These are phyloP conservation scores for Scheffersomyces stambukii DNA, from an alignment of 1,139 yeast genomes.

Conservation along the genomic window DNA sequence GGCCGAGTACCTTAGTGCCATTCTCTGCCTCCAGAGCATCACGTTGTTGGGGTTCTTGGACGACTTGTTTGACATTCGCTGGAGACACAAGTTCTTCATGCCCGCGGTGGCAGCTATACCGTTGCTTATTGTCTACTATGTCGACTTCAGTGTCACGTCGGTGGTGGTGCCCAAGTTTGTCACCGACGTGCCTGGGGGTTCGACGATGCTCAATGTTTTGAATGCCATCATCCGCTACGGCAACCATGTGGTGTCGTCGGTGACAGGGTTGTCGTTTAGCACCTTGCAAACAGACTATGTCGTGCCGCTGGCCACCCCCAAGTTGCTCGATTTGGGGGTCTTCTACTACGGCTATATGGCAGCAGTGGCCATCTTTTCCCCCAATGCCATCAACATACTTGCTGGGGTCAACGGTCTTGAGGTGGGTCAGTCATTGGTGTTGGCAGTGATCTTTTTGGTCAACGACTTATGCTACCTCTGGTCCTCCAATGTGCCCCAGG, in stretches of 20 bases:
- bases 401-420: slow-evolving; percentile 97
- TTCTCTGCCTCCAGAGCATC: slow-evolving; percentile 80
- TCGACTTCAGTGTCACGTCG: slow-evolving; percentile 89
- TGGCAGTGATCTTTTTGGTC: slow-evolving; percentile 63
- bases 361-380: slow-evolving; percentile 85
- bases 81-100: slow-evolving; percentile 94
- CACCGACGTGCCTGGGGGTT: slow-evolving; percentile 29
- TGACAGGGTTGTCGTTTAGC: slow-evolving; percentile 37
- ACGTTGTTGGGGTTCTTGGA: slow-evolving; percentile 86
- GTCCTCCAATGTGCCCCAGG: slow-evolving; percentile 34
- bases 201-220: slow-evolving; percentile 14
- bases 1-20: slow-evolving; percentile 81
- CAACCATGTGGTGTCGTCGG: slow-evolving; percentile 29
- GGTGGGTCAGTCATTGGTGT: slow-evolving; percentile 87
- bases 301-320: slow-evolving; percentile 26
- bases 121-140: slow-evolving; percentile 81
- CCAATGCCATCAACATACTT: slow-evolving; percentile 91
- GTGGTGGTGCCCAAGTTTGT: slow-evolving; percentile 80
- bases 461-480: slow-evolving; percentile 75
- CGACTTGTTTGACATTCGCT: slow-evolving; percentile 89
- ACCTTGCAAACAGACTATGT: slow-evolving; percentile 33
- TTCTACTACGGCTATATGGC: slow-evolving; percentile 88
- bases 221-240: slow-evolving; percentile 23
- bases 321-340: slow-evolving; percentile 69
- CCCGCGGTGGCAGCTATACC: slow-evolving; percentile 97